Evolutionary conservation across 2,329 filamentous ascomycete genomes (phyloP), one percentile per base, ranked within the genome.

Genomic region (Hymenoscyphus albidus): DNA sequence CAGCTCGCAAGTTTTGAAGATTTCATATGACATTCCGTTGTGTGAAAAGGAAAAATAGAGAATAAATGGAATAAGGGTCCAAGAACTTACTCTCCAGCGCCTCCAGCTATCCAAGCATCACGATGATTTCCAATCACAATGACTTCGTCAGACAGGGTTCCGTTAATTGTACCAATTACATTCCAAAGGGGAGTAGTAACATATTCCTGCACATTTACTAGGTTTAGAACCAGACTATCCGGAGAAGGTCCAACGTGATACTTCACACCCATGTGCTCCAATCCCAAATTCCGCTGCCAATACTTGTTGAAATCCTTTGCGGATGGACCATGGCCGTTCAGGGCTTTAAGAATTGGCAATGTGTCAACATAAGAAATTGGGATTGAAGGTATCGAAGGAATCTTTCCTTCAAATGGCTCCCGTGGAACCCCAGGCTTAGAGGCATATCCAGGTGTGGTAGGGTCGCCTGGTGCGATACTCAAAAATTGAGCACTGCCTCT

Each of bases 401-500:
- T 95, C 6, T 85, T 83, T 35, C 84, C 81, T 22, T 92, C 82
- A 0, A 88, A 86, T 7, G 92, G 86, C 64, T 87, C 82, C 31
- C 94, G 88, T 42, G 92, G 91, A 31, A 83, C 90, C n/a, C 90
- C 94, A 5, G 93, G 94, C 76, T 94, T 94, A 0, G 93, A 97
- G 7, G 94, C 91, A 74, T 97, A 97, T 12, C 95, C 95, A 18
- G 93, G 92, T 0, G 95, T 98, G 0, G 95, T 96, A 76, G 94
- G 94, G 73, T 98, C 85, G 68, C 90, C 89, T 66, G 81, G 85
- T 62, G 79, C 82, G 69, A 82, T 81, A 80, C 89, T 92, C 66
- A 97, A 77, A 72, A 92, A 96, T 76, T 95, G 87, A 7, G 89
- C 86, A 74, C 92, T 97, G 68, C 94, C 94, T 70, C 94, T 84